These are phyloP conservation scores for Hordeum vulgare DNA, from an alignment of 176 grass and related monocot species.

Conservation along the genomic window DNA sequence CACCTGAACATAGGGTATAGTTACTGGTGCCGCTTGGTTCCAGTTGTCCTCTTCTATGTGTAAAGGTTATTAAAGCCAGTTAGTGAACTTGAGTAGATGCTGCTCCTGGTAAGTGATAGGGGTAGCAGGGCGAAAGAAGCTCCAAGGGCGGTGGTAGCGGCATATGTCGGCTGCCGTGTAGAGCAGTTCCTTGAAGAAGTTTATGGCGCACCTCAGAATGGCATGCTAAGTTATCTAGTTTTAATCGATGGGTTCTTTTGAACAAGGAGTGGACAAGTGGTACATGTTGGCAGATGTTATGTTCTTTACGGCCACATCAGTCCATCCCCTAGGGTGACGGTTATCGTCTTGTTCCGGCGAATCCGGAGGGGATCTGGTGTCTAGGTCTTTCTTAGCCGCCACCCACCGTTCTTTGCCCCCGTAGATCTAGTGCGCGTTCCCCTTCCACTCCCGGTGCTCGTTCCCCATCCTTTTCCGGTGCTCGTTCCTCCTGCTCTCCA, in stretches of 20 bases:
- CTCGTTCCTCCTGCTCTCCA: too few species aligned
- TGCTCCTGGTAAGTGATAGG: not conserved
- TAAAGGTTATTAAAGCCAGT: not conserved
- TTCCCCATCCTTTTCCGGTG: too few species aligned
- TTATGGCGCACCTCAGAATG: not conserved
- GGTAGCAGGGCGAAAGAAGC: not conserved
- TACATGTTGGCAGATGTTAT: not conserved
- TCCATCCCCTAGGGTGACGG: too few species aligned
- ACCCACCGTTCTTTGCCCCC: too few species aligned
- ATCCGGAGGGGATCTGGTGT: too few species aligned
- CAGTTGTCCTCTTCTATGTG: slow-evolving; percentile 9
- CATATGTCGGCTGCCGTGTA: not conserved
- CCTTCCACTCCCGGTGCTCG: too few species aligned
- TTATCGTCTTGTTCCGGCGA: too few species aligned
- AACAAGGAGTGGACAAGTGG: not conserved
- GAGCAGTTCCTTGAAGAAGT: not conserved
- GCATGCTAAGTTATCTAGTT: not conserved
- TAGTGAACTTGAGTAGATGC: slow-evolving; percentile 25
- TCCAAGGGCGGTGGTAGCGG: not conserved
- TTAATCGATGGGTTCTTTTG: slow-evolving; percentile 10
- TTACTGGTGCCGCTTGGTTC: slow-evolving; percentile 1
- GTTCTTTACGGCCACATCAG: too few species aligned
- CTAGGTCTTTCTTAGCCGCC: too few species aligned
- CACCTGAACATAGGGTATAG: slow-evolving; percentile 33
- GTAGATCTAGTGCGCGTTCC: too few species aligned